Evolutionary conservation across 129 eudicot species (phyloP), one percentile per base, ranked within the genome.

Genomic region (Artemisia tridentata): DNA sequence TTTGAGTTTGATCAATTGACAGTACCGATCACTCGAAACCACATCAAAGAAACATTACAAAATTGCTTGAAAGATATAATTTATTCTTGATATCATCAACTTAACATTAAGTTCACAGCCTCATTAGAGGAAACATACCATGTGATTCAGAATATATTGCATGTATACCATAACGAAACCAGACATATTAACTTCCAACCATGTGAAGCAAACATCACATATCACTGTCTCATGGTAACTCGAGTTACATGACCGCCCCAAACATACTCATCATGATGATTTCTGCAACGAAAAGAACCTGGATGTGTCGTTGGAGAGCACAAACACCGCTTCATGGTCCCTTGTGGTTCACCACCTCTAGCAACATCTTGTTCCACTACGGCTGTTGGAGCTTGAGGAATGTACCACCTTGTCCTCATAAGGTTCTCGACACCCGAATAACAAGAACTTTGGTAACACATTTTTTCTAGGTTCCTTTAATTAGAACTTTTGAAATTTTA

Each of bases 291-390:
- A 62, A 88, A 88, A 20, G 96, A 88, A 5, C 96, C 96, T 2
- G 88, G 88, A 68, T 88, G 96, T 3, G n/a, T 81, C 19, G 91
- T 83, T 11, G 91, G 91, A 14, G 96, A 88, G 75, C 96, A 88
- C 34, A 85, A 8, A 73, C 96, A 88, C 72, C 41, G 71, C 72
- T 69, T 75, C 76, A 55, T n/a, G 19, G 56, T 66, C 20, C 61
- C 74, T 14, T n/a, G 60, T 21, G 80, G 13, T 29, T 57, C 65
- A 20, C 59, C 78, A 15, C 52, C 75, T 41, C 73, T 59, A 15
- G 79, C 31, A 21, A 68, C 38, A 2, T 31, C 79, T 27, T 80
- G 73, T 11, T 5, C 70, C 13, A 8, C 86, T 16, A 20, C 62
- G 57, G 10, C 10, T 31, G 61, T 48, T 64, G 87, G 76, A 16